Evolutionary conservation across 1,284 basidiomycete species (phyloP), one percentile per base, ranked within the genome.

Genomic region (Ceratobasidium sp.): DNA sequence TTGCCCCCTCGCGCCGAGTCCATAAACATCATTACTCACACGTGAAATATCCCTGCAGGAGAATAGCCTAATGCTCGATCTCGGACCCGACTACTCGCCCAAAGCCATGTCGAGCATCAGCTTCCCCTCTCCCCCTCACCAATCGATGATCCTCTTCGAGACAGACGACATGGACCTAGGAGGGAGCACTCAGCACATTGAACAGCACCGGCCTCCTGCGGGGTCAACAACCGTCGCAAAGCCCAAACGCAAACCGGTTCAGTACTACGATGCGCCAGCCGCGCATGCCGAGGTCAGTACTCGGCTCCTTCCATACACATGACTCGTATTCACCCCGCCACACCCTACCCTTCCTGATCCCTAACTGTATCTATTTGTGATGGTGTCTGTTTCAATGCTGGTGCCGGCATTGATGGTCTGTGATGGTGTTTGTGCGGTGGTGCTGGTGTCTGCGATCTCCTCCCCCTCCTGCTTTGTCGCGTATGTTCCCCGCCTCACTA

Each of bases 61-160:
- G 45, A 71, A 71, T 27, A 71, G 67, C 47, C 54, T 71, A 27
- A 71, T 71, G 67, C 67, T 71, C 44, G 67, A 71, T 44, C 54
- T 71, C 22, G 67, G 67, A 9, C 67, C 67, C 22, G 67, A 71
- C 24, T 71, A 71, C 44, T 71, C 67, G n/a, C 67, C 67, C 67
- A 71, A 71, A 54, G 54, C 67, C 41, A 71, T 71, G 67, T 71
- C 67, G 41, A 59, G 53, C 7, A 71, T 71, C 27, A 71, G 67
- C 44, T 71, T 57, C 44, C 67, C 67, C 17, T 71, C 67, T 11
- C 67, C 67, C 22, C 33, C 41, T 41, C 41, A 29, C 53, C 53
- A 54, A 27, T 47, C 54, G 29, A 47, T 54, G 7, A 29, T 71
- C 4, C 29, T 71, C 5, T 71, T 71, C 66, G 66, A 71, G 19